Evolutionary conservation across 2,329 filamentous ascomycete genomes (phyloP).

Genomic region (Xylaria sp.): DNA sequence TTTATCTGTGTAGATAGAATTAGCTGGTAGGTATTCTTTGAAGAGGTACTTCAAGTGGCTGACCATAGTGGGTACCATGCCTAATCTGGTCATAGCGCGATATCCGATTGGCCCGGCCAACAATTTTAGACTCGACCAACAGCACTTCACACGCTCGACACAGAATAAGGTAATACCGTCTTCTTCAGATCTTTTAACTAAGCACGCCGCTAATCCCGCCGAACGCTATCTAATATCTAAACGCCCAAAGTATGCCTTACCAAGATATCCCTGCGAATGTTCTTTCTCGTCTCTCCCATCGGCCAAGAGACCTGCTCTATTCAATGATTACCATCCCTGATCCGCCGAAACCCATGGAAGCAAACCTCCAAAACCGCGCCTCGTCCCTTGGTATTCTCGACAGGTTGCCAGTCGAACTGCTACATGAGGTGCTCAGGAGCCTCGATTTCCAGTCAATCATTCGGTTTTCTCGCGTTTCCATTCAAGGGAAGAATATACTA

Average conservation of each 20-base stretch:
- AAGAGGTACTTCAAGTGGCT: too few species aligned
- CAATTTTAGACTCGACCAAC: too few species aligned
- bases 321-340: slow-evolving; percentile 29
- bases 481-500: slow-evolving; percentile 22
- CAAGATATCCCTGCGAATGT: slow-evolving; percentile 19
- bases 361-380: slow-evolving; percentile 17
- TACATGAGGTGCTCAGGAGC: slow-evolving; percentile 19
- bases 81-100: too few species aligned
- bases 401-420: slow-evolving; percentile 26
- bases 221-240: slow-evolving; percentile 21
- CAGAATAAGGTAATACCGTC: slow-evolving; percentile 9
- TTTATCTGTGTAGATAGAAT: too few species aligned
- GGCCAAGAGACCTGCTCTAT: slow-evolving; percentile 24
- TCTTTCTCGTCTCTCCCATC: slow-evolving; percentile 29
- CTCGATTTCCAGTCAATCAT: slow-evolving; percentile 22
- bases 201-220: slow-evolving; percentile 5
- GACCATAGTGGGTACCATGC: too few species aligned
- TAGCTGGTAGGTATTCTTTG: too few species aligned
- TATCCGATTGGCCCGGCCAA: too few species aligned
- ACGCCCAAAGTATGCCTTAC: slow-evolving; percentile 22
- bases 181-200: not conserved
- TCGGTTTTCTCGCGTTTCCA: slow-evolving; percentile 25
- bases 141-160: slow-evolving; percentile 7
- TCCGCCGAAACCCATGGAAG: slow-evolving; percentile 23
- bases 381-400: slow-evolving; percentile 30